These are phyloP conservation scores for Globisporangium mamillatum DNA, from an alignment of 352 stramenopile species.

Conservation along the genomic window DNA sequence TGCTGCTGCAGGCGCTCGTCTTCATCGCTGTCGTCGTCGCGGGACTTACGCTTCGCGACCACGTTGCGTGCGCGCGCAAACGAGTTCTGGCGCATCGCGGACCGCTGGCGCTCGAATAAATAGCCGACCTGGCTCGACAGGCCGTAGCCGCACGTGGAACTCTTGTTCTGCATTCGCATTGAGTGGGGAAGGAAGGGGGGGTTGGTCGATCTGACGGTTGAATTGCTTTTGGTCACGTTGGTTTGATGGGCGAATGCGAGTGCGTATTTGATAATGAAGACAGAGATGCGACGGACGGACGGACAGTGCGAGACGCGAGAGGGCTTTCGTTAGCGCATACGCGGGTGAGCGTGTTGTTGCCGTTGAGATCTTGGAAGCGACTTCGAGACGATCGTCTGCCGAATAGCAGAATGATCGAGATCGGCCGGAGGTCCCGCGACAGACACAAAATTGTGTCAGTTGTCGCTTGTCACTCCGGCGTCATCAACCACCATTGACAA, in stretches of 20 bases:
- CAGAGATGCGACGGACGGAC: background rate
- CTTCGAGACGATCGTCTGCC: background rate
- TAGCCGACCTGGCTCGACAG: conserved; percentile 34
- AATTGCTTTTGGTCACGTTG: background rate
- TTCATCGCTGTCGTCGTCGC: conserved; percentile 16
- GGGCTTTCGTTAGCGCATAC: background rate
- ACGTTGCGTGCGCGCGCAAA: conserved; percentile 38
- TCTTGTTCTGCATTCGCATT: conserved; percentile 17
- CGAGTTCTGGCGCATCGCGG: conserved; percentile 40
- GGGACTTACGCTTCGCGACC: conserved; percentile 40
- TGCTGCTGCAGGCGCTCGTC: conserved; percentile 16
- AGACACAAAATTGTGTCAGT: too few relatives aligned
- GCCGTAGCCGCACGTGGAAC: conserved; percentile 35
- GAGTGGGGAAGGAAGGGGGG: too few relatives aligned
- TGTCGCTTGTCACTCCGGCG: background rate
- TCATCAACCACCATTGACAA: background rate
- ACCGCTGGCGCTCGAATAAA: conserved; percentile 40
- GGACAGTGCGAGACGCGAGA: background rate
- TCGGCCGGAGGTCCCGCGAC: background rate
- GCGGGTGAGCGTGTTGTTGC: background rate
- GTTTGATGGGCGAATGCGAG: background rate
- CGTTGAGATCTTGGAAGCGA: background rate
- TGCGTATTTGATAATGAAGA: background rate
- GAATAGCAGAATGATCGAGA: background rate
- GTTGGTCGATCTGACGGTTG: background rate